Evolutionary conservation across 257 asterid species (phyloP).

Genomic region (Verbascum thapsus): DNA sequence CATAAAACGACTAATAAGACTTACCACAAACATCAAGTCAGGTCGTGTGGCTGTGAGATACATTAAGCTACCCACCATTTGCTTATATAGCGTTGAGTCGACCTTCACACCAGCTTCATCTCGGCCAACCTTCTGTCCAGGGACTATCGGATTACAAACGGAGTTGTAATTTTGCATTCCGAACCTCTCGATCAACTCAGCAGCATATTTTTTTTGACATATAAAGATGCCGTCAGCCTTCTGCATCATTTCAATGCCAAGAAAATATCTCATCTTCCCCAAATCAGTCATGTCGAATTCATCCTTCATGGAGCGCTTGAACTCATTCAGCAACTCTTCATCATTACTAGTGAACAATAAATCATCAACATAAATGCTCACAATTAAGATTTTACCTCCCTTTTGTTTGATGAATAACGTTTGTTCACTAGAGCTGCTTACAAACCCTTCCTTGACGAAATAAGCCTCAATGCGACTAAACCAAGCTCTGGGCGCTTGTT

Average conservation of each 20-base stretch:
- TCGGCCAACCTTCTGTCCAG: background rate
- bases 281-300: background rate
- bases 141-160: no score
- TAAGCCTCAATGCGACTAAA: background rate
- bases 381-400: background rate
- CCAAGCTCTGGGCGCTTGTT: constrained; percentile 17
- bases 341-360: background rate
- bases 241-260: background rate
- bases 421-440: background rate
- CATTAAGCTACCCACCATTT: background rate
- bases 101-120: background rate
- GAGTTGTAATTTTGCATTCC: background rate
- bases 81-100: background rate
- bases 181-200: background rate
- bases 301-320: background rate
- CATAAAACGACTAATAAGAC: background rate
- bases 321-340: background rate
- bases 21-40: background rate
- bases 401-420: background rate
- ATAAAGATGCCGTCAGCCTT: background rate
- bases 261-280: background rate
- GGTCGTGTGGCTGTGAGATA: background rate
- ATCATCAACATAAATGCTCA: constrained; percentile 14
- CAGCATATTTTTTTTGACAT: background rate
- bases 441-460: background rate